Conservation (phyloP, 2,329 filamentous ascomycete genomes). For the Pseudogymnoascus verrucosus region DNA sequence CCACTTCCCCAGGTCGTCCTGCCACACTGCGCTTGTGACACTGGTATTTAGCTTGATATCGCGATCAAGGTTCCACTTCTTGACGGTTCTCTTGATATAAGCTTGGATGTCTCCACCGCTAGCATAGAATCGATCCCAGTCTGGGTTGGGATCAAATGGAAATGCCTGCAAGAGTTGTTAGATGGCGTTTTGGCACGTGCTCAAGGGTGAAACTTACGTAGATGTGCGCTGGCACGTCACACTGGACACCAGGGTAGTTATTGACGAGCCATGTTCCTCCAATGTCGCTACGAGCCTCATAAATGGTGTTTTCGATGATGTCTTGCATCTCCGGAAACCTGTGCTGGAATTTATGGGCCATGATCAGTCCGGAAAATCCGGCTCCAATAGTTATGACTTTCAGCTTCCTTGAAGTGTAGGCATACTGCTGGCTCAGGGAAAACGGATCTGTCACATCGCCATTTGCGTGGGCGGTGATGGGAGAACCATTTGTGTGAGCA, state of each 20-base stretch:
- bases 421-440: slow-evolving; percentile 35
- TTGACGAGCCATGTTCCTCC: slow-evolving; percentile 25
- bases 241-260: slow-evolving; percentile 21
- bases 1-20: slow-evolving; percentile 40
- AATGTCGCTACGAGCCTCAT: slow-evolving; percentile 26
- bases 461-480: background rate
- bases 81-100: background rate
- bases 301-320: slow-evolving; percentile 25
- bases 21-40: slow-evolving; percentile 37
- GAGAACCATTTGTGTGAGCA: too few relatives aligned
- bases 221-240: slow-evolving; percentile 23
- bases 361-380: slow-evolving; percentile 38
- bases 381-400: slow-evolving; percentile 40
- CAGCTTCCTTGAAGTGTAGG: slow-evolving; percentile 29
- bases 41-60: slow-evolving; percentile 41
- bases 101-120: slow-evolving; percentile 16
- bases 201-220: slow-evolving; percentile 12
- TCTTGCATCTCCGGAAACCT: slow-evolving; percentile 21
- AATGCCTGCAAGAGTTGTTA: slow-evolving; percentile 40
- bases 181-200: slow-evolving; percentile 29
- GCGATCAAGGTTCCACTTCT: background rate
- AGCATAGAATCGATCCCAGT: slow-evolving; percentile 33
- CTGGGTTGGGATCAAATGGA: slow-evolving; percentile 33
- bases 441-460: background rate
- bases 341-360: slow-evolving; percentile 30